Conservation (phyloP, 2,329 filamentous ascomycete genomes). For the Lasiodiplodia citricola region DNA sequence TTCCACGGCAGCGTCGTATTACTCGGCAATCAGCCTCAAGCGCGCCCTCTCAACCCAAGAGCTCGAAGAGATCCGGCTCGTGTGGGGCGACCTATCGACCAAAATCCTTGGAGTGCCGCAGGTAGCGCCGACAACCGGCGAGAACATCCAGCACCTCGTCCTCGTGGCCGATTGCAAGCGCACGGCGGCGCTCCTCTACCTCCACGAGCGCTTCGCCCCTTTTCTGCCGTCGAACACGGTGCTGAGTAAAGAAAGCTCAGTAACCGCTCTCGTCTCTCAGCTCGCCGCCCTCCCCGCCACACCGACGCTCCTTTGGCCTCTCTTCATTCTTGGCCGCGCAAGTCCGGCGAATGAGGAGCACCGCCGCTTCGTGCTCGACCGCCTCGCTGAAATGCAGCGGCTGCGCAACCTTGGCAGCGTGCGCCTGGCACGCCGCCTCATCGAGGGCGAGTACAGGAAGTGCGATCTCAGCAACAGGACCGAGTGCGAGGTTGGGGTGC, state of each 20-base stretch:
- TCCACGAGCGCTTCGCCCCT: slow-evolving; percentile 31
- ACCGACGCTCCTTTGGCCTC: slow-evolving; percentile 26
- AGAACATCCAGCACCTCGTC: slow-evolving; percentile 31
- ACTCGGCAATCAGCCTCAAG: not conserved
- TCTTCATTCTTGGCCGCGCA: slow-evolving; percentile 34
- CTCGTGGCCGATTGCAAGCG: slow-evolving; percentile 39
- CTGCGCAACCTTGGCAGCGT: slow-evolving; percentile 39
- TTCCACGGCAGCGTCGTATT: slow-evolving; percentile 25
- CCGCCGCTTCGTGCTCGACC: slow-evolving; percentile 38
- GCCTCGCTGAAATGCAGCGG: slow-evolving; percentile 33
- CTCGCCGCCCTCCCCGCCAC: slow-evolving; percentile 7
- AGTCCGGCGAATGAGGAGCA: slow-evolving; percentile 35
- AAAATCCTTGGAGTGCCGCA: not conserved
- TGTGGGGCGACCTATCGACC: not conserved
- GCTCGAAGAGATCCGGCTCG: not conserved
- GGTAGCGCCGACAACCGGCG: slow-evolving; percentile 26
- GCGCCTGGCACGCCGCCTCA: slow-evolving; percentile 27
- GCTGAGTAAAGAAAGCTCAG: slow-evolving; percentile 25
- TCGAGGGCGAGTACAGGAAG: slow-evolving; percentile 18
- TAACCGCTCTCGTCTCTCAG: slow-evolving; percentile 34
- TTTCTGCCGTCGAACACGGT: not conserved
- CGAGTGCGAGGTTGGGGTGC: not conserved
- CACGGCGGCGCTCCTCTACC: slow-evolving; percentile 38
- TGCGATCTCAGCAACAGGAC: not conserved
- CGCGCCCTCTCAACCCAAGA: not conserved